These are phyloP conservation scores for Royoungia palumana DNA, from an alignment of 768 basidiomycete genomes.

Conservation along the genomic window DNA sequence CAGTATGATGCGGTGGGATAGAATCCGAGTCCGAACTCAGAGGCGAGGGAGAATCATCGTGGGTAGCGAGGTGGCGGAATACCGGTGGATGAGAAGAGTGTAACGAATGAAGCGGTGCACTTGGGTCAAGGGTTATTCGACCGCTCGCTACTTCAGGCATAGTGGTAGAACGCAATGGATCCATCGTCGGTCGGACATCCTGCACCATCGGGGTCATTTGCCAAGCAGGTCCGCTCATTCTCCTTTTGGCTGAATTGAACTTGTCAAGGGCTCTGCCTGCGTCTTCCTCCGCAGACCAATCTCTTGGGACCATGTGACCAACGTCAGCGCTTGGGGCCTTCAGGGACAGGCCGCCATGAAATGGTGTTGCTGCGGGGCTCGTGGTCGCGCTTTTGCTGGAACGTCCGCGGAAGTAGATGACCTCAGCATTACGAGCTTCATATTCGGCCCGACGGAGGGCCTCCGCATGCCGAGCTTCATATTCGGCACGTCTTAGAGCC, in stretches of 20 bases:
- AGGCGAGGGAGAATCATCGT: constrained; percentile 67
- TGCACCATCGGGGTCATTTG: constrained; percentile 44
- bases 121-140: constrained; percentile 22
- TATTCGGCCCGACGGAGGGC: constrained; percentile 63
- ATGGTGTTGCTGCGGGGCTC: constrained; percentile 53
- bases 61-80: constrained; percentile 35
- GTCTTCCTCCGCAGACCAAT: constrained; percentile 31
- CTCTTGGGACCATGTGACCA: constrained; percentile 41
- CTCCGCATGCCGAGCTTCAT: constrained; percentile 73
- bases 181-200: constrained; percentile 26
- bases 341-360: constrained; percentile 24
- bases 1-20: constrained; percentile 30
- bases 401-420: constrained; percentile 34
- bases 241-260: constrained; percentile 35
- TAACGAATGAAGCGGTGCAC: constrained; percentile 38
- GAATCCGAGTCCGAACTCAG: constrained; percentile 64
- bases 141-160: constrained; percentile 14
- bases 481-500: constrained; percentile 80
- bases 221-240: constrained; percentile 57
- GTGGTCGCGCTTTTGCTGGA: constrained; percentile 67
- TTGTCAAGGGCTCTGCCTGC: constrained; percentile 23
- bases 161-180: constrained; percentile 15
- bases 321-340: constrained; percentile 34
- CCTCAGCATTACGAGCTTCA: constrained; percentile 50
- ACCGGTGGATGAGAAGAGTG: constrained; percentile 33